Evolutionary conservation across 805 yeast species (phyloP).

Genomic region (Saccharomycopsis sp.): DNA sequence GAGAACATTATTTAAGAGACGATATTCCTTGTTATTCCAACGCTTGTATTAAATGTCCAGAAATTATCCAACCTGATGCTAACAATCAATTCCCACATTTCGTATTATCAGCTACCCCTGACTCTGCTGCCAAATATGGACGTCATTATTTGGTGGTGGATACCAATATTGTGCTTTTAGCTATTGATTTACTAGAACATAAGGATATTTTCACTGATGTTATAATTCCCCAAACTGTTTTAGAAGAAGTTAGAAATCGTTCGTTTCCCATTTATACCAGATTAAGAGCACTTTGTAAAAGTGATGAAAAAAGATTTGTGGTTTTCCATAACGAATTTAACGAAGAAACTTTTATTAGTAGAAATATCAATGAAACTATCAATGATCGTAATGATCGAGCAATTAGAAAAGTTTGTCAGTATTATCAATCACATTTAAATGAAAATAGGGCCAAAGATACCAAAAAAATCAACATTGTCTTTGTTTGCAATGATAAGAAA

Average conservation of each 20-base stretch:
- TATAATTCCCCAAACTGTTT: conserved; percentile 87
- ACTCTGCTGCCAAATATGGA: conserved; percentile 36
- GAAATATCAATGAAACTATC: conserved; percentile 58
- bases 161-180: conserved; percentile 78
- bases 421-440: conserved; percentile 61
- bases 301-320: conserved; percentile 69
- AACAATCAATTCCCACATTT: conserved; percentile 57
- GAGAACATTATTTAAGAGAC: conserved; percentile 86
- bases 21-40: conserved; percentile 88
- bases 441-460: conserved; percentile 22
- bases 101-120: conserved; percentile 55
- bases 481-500: conserved; percentile 70
- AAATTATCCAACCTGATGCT: conserved; percentile 48
- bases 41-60: conserved; percentile 53
- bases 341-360: conserved; percentile 53
- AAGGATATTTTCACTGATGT: conserved; percentile 74
- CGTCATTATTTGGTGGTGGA: conserved; percentile 81
- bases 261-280: conserved; percentile 85
- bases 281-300: conserved; percentile 61
- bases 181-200: conserved; percentile 83
- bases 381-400: conserved; percentile 92
- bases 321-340: conserved; percentile 92
- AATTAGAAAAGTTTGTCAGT: conserved; percentile 62
- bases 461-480: conserved; percentile 35
- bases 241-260: conserved; percentile 84